Evolutionary conservation across 805 yeast species (phyloP), one percentile per base, ranked within the genome.

Genomic region (Isabelozyma pseudorhagii): DNA sequence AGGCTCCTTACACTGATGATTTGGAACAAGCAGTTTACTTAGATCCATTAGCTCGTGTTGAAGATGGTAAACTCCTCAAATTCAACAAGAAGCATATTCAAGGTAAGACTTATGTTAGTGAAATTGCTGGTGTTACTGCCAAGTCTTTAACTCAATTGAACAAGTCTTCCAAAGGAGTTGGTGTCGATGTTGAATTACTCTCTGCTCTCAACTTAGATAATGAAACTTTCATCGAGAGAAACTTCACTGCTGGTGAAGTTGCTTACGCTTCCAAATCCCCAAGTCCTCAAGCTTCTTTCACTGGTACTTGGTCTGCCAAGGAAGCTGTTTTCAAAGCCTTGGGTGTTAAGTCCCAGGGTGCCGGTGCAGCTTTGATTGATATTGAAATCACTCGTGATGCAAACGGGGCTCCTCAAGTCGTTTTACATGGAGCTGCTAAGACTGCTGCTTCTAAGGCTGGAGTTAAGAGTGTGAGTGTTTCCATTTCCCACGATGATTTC

Each of bases 291-390:
- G 89, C 98, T 11, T 89, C 97, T 3, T 94, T 81, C 71, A 91
- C 99, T 27, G 99, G 99, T 44, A 87, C 96, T 42, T 94, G 99
- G 99, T 89, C 97, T 29, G 99, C 99, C 42, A 94, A 94, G 75
- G 99, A 94, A 76, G 99, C 99, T 41, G 97, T 92, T 36, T 94
- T 94, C 85, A 94, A 94, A 77, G 89, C 97, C 15, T 78, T 94
- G 64, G 92, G 94, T 53, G 96, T 89, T 54, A 80, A 81, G 63
- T 84, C 96, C 44, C 82, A 84, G 66, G 99, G 99, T 52, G 97
- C 93, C 13, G 99, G 98, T 53, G 98, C 99, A 38, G 78, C 96
- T 34, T 80, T 94, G 74, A 82, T 80, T 67, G 97, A 90, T 52
- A 96, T 94, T 71, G 98, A 93, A 75, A 89, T 94, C 61, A 60